Evolutionary conservation across 768 basidiomycete species (phyloP).

Genomic region (Suillus weaverae): DNA sequence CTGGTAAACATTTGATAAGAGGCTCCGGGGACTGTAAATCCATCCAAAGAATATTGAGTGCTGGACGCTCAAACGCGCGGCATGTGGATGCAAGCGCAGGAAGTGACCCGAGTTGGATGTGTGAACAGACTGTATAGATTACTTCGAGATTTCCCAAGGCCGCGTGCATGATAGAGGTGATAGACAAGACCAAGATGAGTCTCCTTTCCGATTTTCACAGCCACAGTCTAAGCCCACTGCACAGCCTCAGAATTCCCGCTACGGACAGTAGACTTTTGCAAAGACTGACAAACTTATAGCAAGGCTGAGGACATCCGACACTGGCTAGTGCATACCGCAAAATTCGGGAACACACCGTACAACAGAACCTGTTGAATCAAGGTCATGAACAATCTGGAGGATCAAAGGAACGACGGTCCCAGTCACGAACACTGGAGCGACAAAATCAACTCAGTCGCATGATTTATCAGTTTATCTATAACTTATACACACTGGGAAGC

Average conservation of each 20-base stretch:
- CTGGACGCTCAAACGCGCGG: constrained; percentile 20
- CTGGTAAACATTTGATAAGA: constrained; percentile 12
- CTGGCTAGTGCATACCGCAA: too few relatives aligned
- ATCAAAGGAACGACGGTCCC: constrained; percentile 39
- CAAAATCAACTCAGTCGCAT: neutral
- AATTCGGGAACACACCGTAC: too few relatives aligned
- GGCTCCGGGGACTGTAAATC: constrained; percentile 23
- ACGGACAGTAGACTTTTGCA: too few relatives aligned
- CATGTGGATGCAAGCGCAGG: constrained; percentile 26
- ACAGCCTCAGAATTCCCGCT: too few relatives aligned
- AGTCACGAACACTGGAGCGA: constrained; percentile 24
- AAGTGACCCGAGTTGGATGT: constrained; percentile 12
- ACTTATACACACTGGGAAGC: constrained; percentile 47
- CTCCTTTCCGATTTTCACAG: too few relatives aligned
- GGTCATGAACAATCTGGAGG: constrained; percentile 34
- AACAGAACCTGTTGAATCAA: constrained; percentile 23
- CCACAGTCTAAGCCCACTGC: too few relatives aligned
- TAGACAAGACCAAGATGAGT: neutral
- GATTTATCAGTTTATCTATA: neutral
- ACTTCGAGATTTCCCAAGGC: neutral
- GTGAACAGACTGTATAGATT: neutral
- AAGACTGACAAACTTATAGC: too few relatives aligned
- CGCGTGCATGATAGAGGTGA: neutral
- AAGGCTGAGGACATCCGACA: too few relatives aligned
- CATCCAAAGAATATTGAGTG: constrained; percentile 27